Base-by-base conservation (phyloP, 257 asterid genomes). In the Solanum pimpinellifolium region DNA sequence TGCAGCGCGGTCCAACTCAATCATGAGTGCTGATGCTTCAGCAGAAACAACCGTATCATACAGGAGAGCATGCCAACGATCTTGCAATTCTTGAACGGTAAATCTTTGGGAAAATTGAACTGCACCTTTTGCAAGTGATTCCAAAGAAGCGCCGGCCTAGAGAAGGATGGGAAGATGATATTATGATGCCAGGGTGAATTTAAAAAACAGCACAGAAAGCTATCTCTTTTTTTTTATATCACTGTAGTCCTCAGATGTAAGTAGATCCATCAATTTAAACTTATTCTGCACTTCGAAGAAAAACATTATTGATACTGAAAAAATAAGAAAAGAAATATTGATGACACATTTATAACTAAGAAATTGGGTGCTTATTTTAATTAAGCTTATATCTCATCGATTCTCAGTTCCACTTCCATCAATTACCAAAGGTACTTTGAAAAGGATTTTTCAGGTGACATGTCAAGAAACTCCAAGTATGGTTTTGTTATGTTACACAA, bases 71-170 rank as follows among this genome's bases (percentile, higher is more conserved):
- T n/a, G 76, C 98, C 99, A 96, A 77, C 95, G 98, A 83, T 93
- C 91, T 68, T 90, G 92, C 86, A 96, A 89, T 89, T 95, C 98
- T 86, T 93, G 91, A 75, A 93, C 44, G 5, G 94, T 92, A 89
- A 89, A 95, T 83, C 90, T 89, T 35, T 90, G 93, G 75, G 99
- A 95, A 90, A 96, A 96, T 86, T 92, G 92, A 87, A 94, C 96
- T 11, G 96, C 96, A 11, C 98, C 98, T 93, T 91, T 94, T 23
- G 99, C 96, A 83, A 96, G 97, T 88, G 95, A 93, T 88, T 95
- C 98, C 90, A 96, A 89, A 41, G 98, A 93, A 75, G 98, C 98
- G 84, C 99, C 99, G 44, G 94, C 95, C 99, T 96, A 77, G 81
- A 78, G 83, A 44, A n/a, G 11, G 66, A 66, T 83, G 84, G 44